phyloP scores from a whole-genome alignment of 2,329 filamentous ascomycete species.

The Epichloe glyceriae region DNA sequence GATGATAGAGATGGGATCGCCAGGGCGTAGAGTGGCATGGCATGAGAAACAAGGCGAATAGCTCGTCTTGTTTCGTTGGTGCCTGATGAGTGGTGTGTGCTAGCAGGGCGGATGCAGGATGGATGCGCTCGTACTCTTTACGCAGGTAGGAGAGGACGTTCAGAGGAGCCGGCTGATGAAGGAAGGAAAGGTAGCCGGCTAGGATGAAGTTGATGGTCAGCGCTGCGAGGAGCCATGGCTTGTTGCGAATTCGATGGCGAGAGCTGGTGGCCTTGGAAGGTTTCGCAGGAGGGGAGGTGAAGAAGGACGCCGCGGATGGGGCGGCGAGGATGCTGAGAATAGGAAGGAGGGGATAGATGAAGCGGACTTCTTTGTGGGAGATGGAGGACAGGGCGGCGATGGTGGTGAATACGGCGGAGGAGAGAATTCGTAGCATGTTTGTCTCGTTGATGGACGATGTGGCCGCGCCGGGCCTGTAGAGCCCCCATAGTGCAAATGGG shows the following conservation, averaged over 20 bases:
- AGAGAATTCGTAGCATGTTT: conserved; percentile 30
- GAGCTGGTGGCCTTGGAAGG: conserved; percentile 15
- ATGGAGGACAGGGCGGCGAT: conserved; percentile 58
- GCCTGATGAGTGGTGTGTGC: conserved; percentile 10
- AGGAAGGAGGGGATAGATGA: conserved; percentile 86
- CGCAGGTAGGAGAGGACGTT: conserved; percentile 65
- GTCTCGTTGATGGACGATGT: conserved; percentile 21
- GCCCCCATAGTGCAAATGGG: conserved; percentile 57
- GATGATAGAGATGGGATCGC: conserved; percentile 74
- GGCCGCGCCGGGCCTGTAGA: conserved; percentile 35
- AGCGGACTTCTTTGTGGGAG: conserved; percentile 93
- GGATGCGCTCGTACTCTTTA: conserved; percentile 50
- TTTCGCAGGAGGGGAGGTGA: conserved; percentile 28
- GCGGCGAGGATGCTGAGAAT: conserved; percentile 73
- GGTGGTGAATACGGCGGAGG: conserved; percentile 46
- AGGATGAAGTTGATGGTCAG: conserved; percentile 57
- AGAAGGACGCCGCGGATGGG: conserved; percentile 51
- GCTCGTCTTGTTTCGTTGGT: conserved; percentile 24
- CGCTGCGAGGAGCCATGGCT: conserved; percentile 40
- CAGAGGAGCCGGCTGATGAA: conserved; percentile 72
- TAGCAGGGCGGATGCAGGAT: conserved; percentile 22
- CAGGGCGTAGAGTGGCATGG: conserved; percentile 95
- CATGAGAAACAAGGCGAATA: conserved; percentile 73
- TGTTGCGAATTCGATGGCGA: conserved; percentile 32
- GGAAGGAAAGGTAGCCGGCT: conserved; percentile 57